Evolutionary conservation across 164 flowering plant genomes (phyloP), one percentile per base, ranked within the genome.

Genomic region (Piper longum): DNA sequence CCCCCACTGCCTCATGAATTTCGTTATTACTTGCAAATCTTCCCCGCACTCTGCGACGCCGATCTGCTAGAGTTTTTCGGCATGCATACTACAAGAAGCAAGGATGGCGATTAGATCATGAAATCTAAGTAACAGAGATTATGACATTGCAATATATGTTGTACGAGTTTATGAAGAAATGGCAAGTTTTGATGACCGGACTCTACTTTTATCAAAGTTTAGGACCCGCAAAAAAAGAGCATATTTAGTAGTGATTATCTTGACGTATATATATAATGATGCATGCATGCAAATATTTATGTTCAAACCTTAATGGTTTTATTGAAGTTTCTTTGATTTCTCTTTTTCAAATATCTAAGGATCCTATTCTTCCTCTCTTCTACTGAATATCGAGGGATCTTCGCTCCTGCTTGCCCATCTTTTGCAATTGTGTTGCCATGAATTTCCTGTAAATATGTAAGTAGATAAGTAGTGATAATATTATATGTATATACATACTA

Each of bases 251-350:
- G 36, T 26, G 36, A 26, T 26, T 26, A 26, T 26, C 2, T 26
- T 1, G 36, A 26, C 36, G 36, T 26, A 26, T 26, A 26, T 26
- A 26, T 26, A 26, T 26, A 26, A 26, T 26, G 36, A 26, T 26
- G 36, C 36, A 26, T 26, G 36, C 36, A 26, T 26, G 36, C 36
- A 26, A 26, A 26, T 26, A 26, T 26, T 26, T 26, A 26, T 26
- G 36, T 26, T 26, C 1, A 43, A 44, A 88, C 97, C 91, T 88
- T 90, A 61, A 90, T 86, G 40, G 90, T 90, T 75, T 90, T 90
- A 80, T 80, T 86, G 79, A 85, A 90, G 73, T 90, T 90, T 66
- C 97, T 83, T 76, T 83, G 89, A 66, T 81, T 88, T 82, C 88
- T 80, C 74, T 90, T 90, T 80, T 85, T 86, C 70, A 86, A 62